Evolutionary conservation across 352 stramenopile genomes (phyloP).

Genomic region (Phytophthora pini): DNA sequence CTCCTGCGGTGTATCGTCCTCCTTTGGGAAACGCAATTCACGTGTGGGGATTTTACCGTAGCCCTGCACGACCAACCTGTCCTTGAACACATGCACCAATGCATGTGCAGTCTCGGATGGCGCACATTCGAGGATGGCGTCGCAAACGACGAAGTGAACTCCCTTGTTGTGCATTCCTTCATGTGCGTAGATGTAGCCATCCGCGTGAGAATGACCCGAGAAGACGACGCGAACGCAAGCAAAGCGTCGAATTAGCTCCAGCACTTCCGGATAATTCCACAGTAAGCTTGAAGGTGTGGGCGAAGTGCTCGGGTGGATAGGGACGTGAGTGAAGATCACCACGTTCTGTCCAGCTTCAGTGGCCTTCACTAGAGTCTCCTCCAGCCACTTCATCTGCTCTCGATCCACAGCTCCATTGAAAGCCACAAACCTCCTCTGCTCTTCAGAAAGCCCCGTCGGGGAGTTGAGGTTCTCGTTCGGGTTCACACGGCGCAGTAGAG

Average conservation of each 20-base stretch:
- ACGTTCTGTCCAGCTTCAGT: constrained; percentile 49
- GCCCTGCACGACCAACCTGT: constrained; percentile 62
- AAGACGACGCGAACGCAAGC: constrained; percentile 71
- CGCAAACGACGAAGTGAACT: constrained; percentile 75
- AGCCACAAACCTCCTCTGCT: constrained; percentile 66
- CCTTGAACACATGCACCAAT: constrained; percentile 59
- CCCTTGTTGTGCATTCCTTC: constrained; percentile 44
- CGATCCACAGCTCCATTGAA: constrained; percentile 80
- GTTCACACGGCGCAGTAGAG: constrained; percentile 56
- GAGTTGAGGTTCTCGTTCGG: constrained; percentile 84
- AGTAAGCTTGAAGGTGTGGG: constrained; percentile 53
- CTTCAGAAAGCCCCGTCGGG: constrained; percentile 49
- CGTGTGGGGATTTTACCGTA: constrained; percentile 69
- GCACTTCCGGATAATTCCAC: constrained; percentile 82
- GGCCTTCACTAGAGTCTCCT: constrained; percentile 40
- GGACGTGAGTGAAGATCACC: constrained; percentile 79
- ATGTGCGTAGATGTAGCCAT: constrained; percentile 55
- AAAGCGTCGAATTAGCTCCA: constrained; percentile 50
- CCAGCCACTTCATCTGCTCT: constrained; percentile 68
- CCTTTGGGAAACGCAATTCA: constrained; percentile 48
- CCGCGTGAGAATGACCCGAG: constrained; percentile 69
- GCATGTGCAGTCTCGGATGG: constrained; percentile 66
- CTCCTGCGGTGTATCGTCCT: constrained; percentile 2
- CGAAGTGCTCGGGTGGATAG: constrained; percentile 56
- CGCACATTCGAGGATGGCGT: constrained; percentile 75